These are phyloP conservation scores for Phyllosticta citrichinensis DNA, from an alignment of 2,329 filamentous ascomycete species.

Conservation along the genomic window DNA sequence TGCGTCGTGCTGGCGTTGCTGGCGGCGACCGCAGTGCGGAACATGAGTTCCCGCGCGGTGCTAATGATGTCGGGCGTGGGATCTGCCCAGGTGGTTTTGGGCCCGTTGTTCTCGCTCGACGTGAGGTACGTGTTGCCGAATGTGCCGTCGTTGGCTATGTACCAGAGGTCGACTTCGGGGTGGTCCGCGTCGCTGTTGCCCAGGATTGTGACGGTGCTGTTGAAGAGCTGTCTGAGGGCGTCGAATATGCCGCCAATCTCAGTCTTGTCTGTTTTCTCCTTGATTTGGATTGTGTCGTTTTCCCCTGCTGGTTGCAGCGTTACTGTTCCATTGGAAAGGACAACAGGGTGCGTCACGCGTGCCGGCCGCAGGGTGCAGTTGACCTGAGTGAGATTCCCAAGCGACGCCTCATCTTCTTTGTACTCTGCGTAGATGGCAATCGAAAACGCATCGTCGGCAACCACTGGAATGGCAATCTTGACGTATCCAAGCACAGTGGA, in stretches of 20 bases:
- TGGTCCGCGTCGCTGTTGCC: background rate
- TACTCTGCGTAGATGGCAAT: background rate
- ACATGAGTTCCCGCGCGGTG: background rate
- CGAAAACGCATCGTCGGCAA: background rate
- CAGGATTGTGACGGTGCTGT: background rate
- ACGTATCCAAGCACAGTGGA: background rate
- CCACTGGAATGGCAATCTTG: background rate
- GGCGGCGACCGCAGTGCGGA: background rate
- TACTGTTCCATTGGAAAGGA: conserved; percentile 12
- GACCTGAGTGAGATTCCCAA: conserved; percentile 11
- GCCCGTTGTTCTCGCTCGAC: background rate
- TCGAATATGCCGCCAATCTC: background rate
- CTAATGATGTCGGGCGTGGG: background rate
- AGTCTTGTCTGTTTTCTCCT: background rate
- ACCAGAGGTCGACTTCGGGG: background rate
- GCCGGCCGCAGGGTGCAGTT: conserved; percentile 12
- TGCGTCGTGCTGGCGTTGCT: background rate
- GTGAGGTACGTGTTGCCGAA: background rate
- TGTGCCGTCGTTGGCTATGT: background rate
- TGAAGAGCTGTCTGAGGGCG: background rate
- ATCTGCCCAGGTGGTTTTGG: background rate
- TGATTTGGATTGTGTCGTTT: background rate
- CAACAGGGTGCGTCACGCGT: conserved; percentile 9
- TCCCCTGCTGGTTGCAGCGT: background rate
- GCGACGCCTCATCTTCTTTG: conserved; percentile 13